Evolutionary conservation across 2,329 filamentous ascomycete genomes (phyloP).

Genomic region (Ceratocystis huliohia): DNA sequence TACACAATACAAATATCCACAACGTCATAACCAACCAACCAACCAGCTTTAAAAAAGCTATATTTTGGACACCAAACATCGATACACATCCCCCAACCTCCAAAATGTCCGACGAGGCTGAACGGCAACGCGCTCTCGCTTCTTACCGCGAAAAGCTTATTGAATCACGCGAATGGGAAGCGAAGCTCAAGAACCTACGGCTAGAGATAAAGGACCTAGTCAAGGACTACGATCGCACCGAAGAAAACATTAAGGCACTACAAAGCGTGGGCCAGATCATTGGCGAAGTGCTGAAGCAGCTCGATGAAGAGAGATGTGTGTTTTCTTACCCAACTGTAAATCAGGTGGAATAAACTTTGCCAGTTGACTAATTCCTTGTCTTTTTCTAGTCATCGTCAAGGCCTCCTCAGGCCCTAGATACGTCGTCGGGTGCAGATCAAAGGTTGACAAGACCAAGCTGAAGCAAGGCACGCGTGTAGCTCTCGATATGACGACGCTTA

Average conservation of each 20-base stretch:
- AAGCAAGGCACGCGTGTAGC: slow-evolving; percentile 98
- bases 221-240: slow-evolving; percentile 89
- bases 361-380: neutral
- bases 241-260: slow-evolving; percentile 98
- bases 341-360: slow-evolving; percentile 21
- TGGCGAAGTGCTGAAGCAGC: slow-evolving; percentile 94
- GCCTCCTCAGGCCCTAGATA: slow-evolving; percentile 94
- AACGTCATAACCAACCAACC: neutral
- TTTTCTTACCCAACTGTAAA: neutral
- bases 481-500: slow-evolving; percentile 97
- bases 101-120: slow-evolving; percentile 34
- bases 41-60: neutral
- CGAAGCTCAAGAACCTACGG: slow-evolving; percentile 86
- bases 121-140: slow-evolving; percentile 57
- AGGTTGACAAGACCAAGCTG: slow-evolving; percentile 92
- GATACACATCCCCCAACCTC: neutral
- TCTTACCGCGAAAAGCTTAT: slow-evolving; percentile 71
- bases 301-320: slow-evolving; percentile 94
- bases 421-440: slow-evolving; percentile 94
- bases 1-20: neutral
- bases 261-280: slow-evolving; percentile 99
- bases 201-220: slow-evolving; percentile 93
- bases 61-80: neutral
- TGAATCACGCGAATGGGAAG: slow-evolving; percentile 96
- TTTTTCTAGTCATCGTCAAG: slow-evolving; percentile 76